Evolutionary conservation across 2,329 filamentous ascomycete genomes (phyloP).

Genomic region (Pleomassaria siparia): DNA sequence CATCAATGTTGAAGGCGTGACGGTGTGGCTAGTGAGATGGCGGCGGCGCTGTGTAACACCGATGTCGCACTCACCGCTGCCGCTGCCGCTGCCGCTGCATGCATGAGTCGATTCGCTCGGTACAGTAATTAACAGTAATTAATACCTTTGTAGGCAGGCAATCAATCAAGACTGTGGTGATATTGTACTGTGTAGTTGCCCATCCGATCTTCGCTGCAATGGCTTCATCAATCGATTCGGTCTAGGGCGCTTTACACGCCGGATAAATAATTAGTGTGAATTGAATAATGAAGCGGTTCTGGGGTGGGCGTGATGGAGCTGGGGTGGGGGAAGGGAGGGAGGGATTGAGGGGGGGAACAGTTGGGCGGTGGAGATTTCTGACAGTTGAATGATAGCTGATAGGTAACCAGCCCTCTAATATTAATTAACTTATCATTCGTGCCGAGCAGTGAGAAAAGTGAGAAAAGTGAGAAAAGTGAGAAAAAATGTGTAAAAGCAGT

Average conservation of each 20-base stretch:
- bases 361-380: too few relatives aligned
- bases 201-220: neutral
- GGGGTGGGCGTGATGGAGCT: neutral
- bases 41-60: neutral
- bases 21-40: neutral
- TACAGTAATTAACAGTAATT: neutral
- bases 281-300: too few relatives aligned
- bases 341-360: neutral
- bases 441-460: neutral
- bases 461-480: too few relatives aligned
- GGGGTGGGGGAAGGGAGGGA: neutral
- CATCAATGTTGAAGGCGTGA: neutral
- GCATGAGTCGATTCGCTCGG: conserved; percentile 1
- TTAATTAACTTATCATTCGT: too few relatives aligned
- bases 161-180: too few relatives aligned
- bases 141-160: conserved; percentile 3
- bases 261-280: too few relatives aligned
- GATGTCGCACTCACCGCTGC: neutral
- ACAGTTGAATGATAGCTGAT: too few relatives aligned
- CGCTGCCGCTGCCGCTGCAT: neutral
- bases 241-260: neutral
- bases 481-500: conserved; percentile 7
- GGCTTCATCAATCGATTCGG: too few relatives aligned
- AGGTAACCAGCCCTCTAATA: too few relatives aligned
- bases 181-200: too few relatives aligned